A percentile compares a stretch with the other conserved stretches of the same genome.
phyloP scores from a whole-genome alignment of 768 basidiomycete species.

The Amanita polypyramis region DNA sequence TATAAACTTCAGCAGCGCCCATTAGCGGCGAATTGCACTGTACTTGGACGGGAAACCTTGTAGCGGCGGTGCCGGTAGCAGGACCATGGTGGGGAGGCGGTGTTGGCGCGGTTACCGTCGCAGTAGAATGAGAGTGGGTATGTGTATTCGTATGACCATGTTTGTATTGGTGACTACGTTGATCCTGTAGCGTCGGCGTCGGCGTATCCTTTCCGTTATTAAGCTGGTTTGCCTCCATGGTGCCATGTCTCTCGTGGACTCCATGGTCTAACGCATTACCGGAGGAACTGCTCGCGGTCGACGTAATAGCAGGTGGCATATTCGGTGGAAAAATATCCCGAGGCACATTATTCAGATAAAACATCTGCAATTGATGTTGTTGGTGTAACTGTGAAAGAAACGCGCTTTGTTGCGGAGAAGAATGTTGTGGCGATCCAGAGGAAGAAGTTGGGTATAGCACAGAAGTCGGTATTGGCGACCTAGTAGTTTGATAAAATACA shows the following conservation, averaged over 20 bases:
- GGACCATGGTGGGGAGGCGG: constrained; percentile 19
- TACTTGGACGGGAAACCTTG: constrained; percentile 13
- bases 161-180: constrained; percentile 2
- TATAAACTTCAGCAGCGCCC: constrained; percentile 1
- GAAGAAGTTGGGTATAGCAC: constrained; percentile 31
- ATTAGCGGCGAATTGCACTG: constrained; percentile 8
- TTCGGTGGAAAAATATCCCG: constrained; percentile 32
- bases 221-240: not conserved
- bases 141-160: constrained; percentile 23
- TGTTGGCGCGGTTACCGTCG: constrained; percentile 36
- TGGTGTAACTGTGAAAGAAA: constrained; percentile 27
- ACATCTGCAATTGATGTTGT: constrained; percentile 9
- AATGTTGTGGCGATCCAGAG: constrained; percentile 21
- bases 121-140: constrained; percentile 36
- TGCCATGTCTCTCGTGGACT: not conserved
- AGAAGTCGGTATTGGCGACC: constrained; percentile 32
- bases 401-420: constrained; percentile 18
- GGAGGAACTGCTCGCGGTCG: constrained; percentile 20
- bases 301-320: constrained; percentile 28
- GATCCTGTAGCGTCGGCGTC: constrained; percentile 21
- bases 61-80: constrained; percentile 14
- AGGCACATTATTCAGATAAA: constrained; percentile 20
- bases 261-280: constrained; percentile 10
- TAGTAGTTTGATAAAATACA: constrained; percentile 61
- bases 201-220: constrained; percentile 31